These are phyloP conservation scores for Penicillium polonicum DNA, from an alignment of 2,329 filamentous ascomycete genomes.

Conservation along the genomic window DNA sequence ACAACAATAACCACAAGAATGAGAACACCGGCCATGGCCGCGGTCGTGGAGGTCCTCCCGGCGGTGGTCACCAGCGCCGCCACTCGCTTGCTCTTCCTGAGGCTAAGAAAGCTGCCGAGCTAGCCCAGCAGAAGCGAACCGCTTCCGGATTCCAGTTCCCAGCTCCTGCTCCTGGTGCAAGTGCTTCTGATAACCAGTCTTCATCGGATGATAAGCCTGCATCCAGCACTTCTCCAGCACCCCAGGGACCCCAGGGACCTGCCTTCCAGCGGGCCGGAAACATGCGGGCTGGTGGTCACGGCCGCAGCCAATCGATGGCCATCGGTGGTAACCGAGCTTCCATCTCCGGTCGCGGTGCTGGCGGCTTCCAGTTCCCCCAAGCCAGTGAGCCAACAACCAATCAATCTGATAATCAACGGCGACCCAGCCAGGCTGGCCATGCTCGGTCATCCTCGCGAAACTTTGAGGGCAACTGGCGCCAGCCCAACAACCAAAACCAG, in stretches of 20 bases:
- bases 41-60: constrained; percentile 68
- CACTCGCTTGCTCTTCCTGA: constrained; percentile 93
- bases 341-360: constrained; percentile 62
- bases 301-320: constrained; percentile 50
- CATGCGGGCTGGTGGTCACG: constrained; percentile 75
- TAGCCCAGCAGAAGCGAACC: constrained; percentile 94
- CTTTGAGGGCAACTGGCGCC: constrained; percentile 98
- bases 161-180: constrained; percentile 62
- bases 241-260: constrained; percentile 61
- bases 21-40: constrained; percentile 70
- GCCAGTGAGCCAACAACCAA: constrained; percentile 54
- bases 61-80: constrained; percentile 81
- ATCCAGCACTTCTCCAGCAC: constrained; percentile 51
- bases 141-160: constrained; percentile 95
- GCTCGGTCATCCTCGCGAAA: constrained; percentile 82
- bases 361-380: constrained; percentile 69
- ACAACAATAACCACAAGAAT: constrained; percentile 62
- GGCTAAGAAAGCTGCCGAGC: constrained; percentile 94
- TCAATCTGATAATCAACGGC: constrained; percentile 67
- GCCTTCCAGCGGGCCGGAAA: constrained; percentile 71
- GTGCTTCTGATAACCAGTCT: constrained; percentile 54
- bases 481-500: constrained; percentile 60
- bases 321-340: constrained; percentile 66
- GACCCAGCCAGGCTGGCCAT: constrained; percentile 72
- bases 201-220: constrained; percentile 52